Evolutionary conservation across 2,329 filamentous ascomycete species (phyloP).

Genomic region (Aspergillus hiratsukae): DNA sequence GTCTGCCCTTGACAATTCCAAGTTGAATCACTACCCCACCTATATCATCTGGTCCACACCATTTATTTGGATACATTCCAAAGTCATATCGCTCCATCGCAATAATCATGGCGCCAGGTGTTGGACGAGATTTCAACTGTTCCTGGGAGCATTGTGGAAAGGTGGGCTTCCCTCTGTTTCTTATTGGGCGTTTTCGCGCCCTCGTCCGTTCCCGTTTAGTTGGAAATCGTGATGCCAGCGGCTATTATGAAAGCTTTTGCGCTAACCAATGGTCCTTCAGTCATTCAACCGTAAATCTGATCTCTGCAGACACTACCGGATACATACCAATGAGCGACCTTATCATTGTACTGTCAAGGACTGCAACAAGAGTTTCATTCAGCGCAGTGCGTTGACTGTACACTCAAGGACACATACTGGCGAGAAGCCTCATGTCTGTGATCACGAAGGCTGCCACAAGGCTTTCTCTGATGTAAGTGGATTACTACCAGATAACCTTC

Average conservation of each 20-base stretch:
- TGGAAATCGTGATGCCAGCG: neutral
- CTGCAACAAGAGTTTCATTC: slow-evolving; percentile 47
- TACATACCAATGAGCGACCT: slow-evolving; percentile 47
- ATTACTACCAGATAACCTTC: neutral
- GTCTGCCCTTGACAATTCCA: neutral
- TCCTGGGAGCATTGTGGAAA: slow-evolving; percentile 42
- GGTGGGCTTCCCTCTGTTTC: slow-evolving; percentile 24
- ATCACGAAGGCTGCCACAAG: slow-evolving; percentile 40
- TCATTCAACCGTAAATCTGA: slow-evolving; percentile 48
- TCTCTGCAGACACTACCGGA: slow-evolving; percentile 44
- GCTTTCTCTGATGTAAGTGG: slow-evolving; percentile 42
- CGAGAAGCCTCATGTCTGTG: slow-evolving; percentile 43
- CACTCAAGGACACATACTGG: slow-evolving; percentile 43
- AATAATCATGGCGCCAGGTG: slow-evolving; percentile 35
- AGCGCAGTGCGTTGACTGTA: slow-evolving; percentile 45
- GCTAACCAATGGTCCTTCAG: slow-evolving; percentile 19
- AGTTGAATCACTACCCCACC: neutral
- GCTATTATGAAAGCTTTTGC: neutral
- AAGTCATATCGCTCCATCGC: neutral
- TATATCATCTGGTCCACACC: slow-evolving; percentile 4
- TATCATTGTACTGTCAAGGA: slow-evolving; percentile 42
- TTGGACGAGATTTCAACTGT: slow-evolving; percentile 42
- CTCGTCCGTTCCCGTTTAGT: neutral
- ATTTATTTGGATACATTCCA: neutral
- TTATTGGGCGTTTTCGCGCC: neutral